A percentile compares a stretch with the other conserved stretches of the same genome.
Conservation (phyloP, 225 moss, liverwort and hornwort genomes). For the Lunularia cruciata region DNA sequence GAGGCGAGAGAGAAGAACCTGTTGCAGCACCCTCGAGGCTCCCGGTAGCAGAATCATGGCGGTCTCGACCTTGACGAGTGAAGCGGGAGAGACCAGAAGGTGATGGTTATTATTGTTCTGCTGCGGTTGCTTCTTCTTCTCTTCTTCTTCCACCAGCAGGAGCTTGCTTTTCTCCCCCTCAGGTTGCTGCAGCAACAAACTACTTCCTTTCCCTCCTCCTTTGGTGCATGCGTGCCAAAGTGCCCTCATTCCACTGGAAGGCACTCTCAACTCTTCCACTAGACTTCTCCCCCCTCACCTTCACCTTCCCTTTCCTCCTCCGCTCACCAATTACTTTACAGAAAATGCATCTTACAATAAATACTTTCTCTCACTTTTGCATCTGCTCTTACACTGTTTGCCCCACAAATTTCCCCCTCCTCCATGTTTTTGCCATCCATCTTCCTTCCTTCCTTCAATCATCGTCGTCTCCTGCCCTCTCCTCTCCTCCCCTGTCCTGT, state of each 20-base stretch:
- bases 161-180: slow-evolving; percentile 23
- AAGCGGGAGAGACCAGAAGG: slow-evolving; percentile 17
- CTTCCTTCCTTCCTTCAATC: too few species aligned
- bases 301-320: not conserved
- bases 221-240: slow-evolving; percentile 27
- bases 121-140: too few species aligned
- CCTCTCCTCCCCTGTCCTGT: too few species aligned
- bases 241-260: slow-evolving; percentile 26
- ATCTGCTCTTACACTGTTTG: too few species aligned
- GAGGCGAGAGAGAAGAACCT: slow-evolving; percentile 74
- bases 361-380: slow-evolving; percentile 5
- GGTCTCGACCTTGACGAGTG: slow-evolving; percentile 21
- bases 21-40: slow-evolving; percentile 85
- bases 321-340: slow-evolving; percentile 8
- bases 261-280: not conserved
- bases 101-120: not conserved
- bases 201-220: slow-evolving; percentile 18
- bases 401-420: too few species aligned
- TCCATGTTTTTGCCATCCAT: too few species aligned
- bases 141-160: slow-evolving; percentile 1
- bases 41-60: slow-evolving; percentile 91
- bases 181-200: too few species aligned
- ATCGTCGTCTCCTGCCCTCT: too few species aligned
- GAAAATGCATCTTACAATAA: not conserved
- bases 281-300: not conserved